Evolutionary conservation across 805 yeast species (phyloP).

Genomic region (Kockiozyma suomiensis): DNA sequence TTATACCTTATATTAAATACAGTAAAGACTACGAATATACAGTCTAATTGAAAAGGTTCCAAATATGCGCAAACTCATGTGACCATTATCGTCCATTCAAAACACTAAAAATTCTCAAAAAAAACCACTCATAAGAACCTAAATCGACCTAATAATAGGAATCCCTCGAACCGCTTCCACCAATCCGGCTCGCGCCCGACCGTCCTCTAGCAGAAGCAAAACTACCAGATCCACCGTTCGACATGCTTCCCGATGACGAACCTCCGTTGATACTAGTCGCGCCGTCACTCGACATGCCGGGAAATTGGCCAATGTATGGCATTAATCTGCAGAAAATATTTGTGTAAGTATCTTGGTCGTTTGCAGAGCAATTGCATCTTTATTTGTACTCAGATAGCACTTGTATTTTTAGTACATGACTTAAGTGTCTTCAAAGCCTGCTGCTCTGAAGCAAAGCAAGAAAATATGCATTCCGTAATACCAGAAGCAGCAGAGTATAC

Average conservation of each 20-base stretch:
- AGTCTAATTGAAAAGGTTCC: too few species aligned
- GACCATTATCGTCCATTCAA: too few species aligned
- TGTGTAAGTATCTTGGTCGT: not conserved
- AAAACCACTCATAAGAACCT: too few species aligned
- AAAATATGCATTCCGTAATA: not conserved
- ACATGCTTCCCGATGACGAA: not conserved
- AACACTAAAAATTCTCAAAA: too few species aligned
- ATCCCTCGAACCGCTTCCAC: not conserved
- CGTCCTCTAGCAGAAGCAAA: slow-evolving; percentile 20
- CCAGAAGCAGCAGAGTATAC: not conserved
- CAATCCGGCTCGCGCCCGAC: slow-evolving; percentile 18
- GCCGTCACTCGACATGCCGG: slow-evolving; percentile 24
- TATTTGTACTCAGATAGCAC: too few species aligned
- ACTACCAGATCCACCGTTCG: slow-evolving; percentile 10
- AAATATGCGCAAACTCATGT: too few species aligned
- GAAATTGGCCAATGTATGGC: slow-evolving; percentile 30
- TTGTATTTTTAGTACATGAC: too few species aligned
- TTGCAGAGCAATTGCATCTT: not conserved
- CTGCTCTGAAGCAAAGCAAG: not conserved
- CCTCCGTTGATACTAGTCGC: not conserved
- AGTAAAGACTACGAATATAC: too few species aligned
- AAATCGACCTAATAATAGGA: not conserved
- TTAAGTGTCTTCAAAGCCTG: too few species aligned
- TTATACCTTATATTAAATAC: too few species aligned
- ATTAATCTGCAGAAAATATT: slow-evolving; percentile 16